Base-by-base conservation (phyloP, 2,329 filamentous ascomycete species). In the Fusarium annulatum region DNA sequence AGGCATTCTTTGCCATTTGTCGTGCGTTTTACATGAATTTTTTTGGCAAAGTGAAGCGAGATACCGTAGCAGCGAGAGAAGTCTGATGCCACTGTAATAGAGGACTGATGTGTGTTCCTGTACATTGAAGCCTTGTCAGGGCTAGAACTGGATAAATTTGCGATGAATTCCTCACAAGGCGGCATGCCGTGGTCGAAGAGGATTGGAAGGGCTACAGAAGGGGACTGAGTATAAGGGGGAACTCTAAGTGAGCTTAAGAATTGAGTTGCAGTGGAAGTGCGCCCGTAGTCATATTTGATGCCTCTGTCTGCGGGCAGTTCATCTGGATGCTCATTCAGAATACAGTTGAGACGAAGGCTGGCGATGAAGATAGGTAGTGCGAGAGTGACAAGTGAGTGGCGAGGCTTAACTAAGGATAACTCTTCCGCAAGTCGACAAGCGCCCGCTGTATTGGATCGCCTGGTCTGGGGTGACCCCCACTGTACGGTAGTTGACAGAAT, bases 381-480 rank as follows among this genome's bases (percentile, higher is more conserved):
- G 38, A 52, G 23, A 21, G 56, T 43, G 43, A 38, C 45, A 67
- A n/a, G 55, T 28, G 39, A 38, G 59, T 69, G 67, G 59, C 61
- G 49, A 68, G 39, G 38, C 38, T 61, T 61, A 34, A 64, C 39
- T 43, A 39, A 30, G 51, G 58, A 39, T 46, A 41, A 34, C 33
- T 46, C 64, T 63, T 60, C 52, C 56, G 43, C 53, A 66, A 71
- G 70, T 70, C 51, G 73, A 71, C 73, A 77, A 71, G 75, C 73
- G 74, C 45, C 70, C 68, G 64, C 65, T 67, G 39, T 59, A 56
- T 48, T 64, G 56, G 69, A 64, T 53, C 51, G 53, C 39, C 51
- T 67, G 62, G 74, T 64, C 64, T 55, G 69, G 69, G 61, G 33
- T 61, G 65, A 71, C 59, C 73, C 73, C 73, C 70, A 74, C 73